Conservation (phyloP, 441 rosid species). For the Syzygium syzygioides region DNA sequence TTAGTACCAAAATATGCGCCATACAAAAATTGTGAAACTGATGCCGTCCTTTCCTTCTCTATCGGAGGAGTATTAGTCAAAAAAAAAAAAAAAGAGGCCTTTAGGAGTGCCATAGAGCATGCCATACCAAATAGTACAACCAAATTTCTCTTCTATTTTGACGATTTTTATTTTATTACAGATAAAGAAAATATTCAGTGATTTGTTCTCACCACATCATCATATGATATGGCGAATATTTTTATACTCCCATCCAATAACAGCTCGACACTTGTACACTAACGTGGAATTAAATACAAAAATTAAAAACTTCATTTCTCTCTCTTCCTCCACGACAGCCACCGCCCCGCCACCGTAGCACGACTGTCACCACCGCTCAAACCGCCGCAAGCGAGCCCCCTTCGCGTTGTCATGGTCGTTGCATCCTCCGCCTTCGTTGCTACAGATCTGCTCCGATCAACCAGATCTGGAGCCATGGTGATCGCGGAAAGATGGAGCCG, state of each 20-base stretch:
- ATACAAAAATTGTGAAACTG: too few relatives aligned
- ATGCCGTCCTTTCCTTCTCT: too few relatives aligned
- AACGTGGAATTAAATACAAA: neutral
- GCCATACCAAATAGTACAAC: too few relatives aligned
- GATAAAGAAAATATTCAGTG: neutral
- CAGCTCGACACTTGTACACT: neutral
- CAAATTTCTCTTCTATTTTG: too few relatives aligned
- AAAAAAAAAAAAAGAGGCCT: neutral
- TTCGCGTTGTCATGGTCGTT: neutral
- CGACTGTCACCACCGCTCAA: neutral
- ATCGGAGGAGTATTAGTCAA: too few relatives aligned
- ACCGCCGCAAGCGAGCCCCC: neutral
- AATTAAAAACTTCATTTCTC: neutral
- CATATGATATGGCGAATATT: neutral
- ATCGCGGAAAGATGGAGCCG: too few relatives aligned
- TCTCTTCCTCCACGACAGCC: neutral
- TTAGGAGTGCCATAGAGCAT: neutral
- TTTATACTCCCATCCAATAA: neutral
- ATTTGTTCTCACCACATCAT: neutral
- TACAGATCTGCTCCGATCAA: neutral
- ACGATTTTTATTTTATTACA: too few relatives aligned
- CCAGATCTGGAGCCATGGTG: neutral
- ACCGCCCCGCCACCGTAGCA: neutral
- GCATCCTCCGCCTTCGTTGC: neutral
- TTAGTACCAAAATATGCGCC: neutral